Evolutionary conservation across 257 asterid species (phyloP).

Genomic region (Solanum habrochaites): DNA sequence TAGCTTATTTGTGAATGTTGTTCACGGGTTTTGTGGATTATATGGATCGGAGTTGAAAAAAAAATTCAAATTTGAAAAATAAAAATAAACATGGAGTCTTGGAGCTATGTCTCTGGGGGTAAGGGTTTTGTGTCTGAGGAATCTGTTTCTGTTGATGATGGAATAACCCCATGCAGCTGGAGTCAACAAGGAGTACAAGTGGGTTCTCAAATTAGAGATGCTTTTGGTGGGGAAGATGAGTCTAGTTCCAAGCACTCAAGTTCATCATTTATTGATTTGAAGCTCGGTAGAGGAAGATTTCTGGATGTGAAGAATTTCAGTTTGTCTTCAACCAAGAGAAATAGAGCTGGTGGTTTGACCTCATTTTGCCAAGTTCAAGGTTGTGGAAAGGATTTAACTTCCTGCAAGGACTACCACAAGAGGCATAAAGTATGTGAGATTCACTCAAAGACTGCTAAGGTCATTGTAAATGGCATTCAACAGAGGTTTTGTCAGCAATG

Average conservation of each 20-base stretch:
- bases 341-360: not conserved
- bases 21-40: not conserved
- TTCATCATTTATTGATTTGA: not conserved
- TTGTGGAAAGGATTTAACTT: constrained; percentile 49
- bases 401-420: constrained; percentile 52
- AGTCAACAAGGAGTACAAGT: not conserved
- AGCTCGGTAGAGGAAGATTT: not conserved
- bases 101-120: not conserved
- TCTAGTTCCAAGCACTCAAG: not conserved
- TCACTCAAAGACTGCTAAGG: constrained; percentile 50
- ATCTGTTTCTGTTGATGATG: not conserved
- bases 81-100: not conserved
- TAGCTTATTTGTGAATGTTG: not conserved
- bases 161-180: not conserved
- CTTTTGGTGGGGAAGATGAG: not conserved
- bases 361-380: constrained; percentile 43
- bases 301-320: not conserved
- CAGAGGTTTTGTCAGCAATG: constrained; percentile 82
- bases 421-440: constrained; percentile 20
- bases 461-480: constrained; percentile 40
- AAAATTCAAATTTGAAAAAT: too few species aligned
- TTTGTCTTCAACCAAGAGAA: not conserved
- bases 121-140: not conserved
- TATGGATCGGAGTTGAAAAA: not conserved
- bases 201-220: not conserved